Evolutionary conservation across 495 filamentous ascomycete genomes (phyloP), one percentile per base, ranked within the genome.

Genomic region (Hypoxylon intermedium): DNA sequence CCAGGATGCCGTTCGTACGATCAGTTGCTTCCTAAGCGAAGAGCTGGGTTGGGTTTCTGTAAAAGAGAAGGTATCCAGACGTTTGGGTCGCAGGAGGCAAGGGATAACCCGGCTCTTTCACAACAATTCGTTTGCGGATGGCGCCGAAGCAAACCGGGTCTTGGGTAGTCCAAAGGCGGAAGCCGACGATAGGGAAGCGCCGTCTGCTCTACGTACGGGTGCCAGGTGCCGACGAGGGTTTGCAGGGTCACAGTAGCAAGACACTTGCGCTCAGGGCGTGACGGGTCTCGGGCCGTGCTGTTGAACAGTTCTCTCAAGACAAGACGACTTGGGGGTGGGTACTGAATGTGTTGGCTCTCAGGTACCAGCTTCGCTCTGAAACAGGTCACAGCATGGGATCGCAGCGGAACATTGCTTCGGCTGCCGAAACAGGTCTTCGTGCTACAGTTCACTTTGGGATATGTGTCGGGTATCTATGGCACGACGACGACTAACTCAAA

Each of bases 391-490:
- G 12, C 37, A 33, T 23, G n/a, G 7, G 38, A 15, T 20, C 11
- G 31, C 1, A 33, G 36, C 13, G 16, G n/a, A 41, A 19, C 1
- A 15, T 33, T 6, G 13, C 13, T 58, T 50, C 60, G 48, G 53
- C 16, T 63, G 48, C 42, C 53, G 53, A 63, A 63, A 63, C 60
- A 58, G 19, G 1, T 53, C 9, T 9, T 37, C 19, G 53, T 58
- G 37, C 23, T 30, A 64, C 60, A 20, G 11, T 46, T 42, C 23
- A 18, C 9, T 18, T 19, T 18, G 4, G 5, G 24, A n/a, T 34
- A n/a, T 5, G 31, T 34, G 7, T 26, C 24, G 4, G 7, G 15
- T 6, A 36, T 50, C 13, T 40, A 16, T 13, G n/a, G n/a, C n/a
- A n/a, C n/a, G n/a, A n/a, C n/a, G n/a, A 5, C 37, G 4, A 18